Percentiles rank a stretch among this genome's conserved stretches.
phyloP scores from a whole-genome alignment of 2,329 filamentous ascomycete genomes.

The Aspergillus spinulosporus region DNA sequence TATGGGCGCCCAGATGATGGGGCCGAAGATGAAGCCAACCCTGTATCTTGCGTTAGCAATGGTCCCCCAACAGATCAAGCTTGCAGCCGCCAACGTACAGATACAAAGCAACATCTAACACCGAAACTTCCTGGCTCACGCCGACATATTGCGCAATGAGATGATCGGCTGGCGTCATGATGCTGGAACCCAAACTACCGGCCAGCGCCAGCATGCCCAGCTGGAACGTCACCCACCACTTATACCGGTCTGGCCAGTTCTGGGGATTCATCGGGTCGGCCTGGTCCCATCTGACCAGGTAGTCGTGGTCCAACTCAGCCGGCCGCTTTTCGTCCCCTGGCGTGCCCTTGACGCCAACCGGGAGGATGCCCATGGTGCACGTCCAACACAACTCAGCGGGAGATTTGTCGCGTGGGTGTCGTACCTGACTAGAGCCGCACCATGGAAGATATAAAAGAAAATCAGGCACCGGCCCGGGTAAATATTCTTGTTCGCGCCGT shows the following conservation, averaged over 20 bases:
- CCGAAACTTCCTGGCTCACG: slow-evolving; percentile 47
- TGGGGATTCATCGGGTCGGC: slow-evolving; percentile 45
- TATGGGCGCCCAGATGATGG: slow-evolving; percentile 63
- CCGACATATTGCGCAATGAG: slow-evolving; percentile 46
- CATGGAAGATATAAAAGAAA: neutral
- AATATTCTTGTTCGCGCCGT: neutral
- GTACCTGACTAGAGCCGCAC: neutral
- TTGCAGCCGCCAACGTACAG: slow-evolving; percentile 29
- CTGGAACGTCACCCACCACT: slow-evolving; percentile 52
- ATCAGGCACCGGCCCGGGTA: neutral
- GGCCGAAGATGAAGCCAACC: slow-evolving; percentile 48
- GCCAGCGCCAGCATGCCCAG: slow-evolving; percentile 53
- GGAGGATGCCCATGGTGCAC: neutral
- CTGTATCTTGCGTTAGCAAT: neutral
- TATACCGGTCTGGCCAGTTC: slow-evolving; percentile 48
- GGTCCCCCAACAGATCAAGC: neutral
- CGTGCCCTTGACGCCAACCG: neutral
- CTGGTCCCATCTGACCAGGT: slow-evolving; percentile 13
- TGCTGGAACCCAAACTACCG: slow-evolving; percentile 52
- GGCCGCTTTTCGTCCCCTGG: neutral
- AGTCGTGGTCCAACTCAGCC: neutral
- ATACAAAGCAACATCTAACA: slow-evolving; percentile 51
- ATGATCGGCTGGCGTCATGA: slow-evolving; percentile 51
- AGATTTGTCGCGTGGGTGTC: neutral
- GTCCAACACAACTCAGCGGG: neutral